A percentile compares a stretch with the other conserved stretches of the same genome.
Conservation (phyloP, 2,329 filamentous ascomycete genomes). For the Leptographium procerum region DNA sequence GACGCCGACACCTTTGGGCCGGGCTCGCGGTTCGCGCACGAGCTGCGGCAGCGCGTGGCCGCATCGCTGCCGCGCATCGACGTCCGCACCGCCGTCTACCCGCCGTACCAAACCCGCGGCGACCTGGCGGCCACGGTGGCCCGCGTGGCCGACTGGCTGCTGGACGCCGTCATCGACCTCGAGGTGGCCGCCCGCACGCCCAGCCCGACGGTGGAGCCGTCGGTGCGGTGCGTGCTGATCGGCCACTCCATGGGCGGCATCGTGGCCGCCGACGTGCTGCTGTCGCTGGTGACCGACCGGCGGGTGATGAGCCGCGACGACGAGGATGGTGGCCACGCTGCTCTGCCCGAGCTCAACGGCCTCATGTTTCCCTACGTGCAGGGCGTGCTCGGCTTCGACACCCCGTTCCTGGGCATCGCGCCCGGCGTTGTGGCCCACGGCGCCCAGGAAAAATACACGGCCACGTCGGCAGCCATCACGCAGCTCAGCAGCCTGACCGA, state of each 20-base stretch:
- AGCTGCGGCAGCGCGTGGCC: slow-evolving; percentile 54
- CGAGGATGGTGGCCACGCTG: slow-evolving; percentile 25
- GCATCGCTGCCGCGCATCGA: slow-evolving; percentile 57
- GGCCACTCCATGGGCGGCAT: slow-evolving; percentile 93
- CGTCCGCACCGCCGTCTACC: slow-evolving; percentile 61
- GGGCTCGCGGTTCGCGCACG: slow-evolving; percentile 54
- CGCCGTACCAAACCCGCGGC: slow-evolving; percentile 70
- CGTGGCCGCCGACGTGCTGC: slow-evolving; percentile 78
- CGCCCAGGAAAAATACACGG: slow-evolving; percentile 77
- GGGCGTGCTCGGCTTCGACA: slow-evolving; percentile 87
- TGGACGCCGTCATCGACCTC: slow-evolving; percentile 86
- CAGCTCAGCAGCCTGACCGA: slow-evolving; percentile 55
- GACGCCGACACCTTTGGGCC: slow-evolving; percentile 66
- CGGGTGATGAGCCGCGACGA: slow-evolving; percentile 28
- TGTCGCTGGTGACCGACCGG: slow-evolving; percentile 52
- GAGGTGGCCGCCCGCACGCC: slow-evolving; percentile 73
- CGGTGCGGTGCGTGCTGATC: slow-evolving; percentile 68
- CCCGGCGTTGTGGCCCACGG: slow-evolving; percentile 76
- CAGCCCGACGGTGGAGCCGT: slow-evolving; percentile 77
- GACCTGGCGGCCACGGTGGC: slow-evolving; percentile 61
- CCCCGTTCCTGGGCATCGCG: slow-evolving; percentile 74
- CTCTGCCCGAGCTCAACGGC: slow-evolving; percentile 32
- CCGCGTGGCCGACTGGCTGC: slow-evolving; percentile 71
- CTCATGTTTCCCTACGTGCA: slow-evolving; percentile 93
- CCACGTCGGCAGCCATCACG: slow-evolving; percentile 56